These are phyloP conservation scores for Fusarium tupiense DNA, from an alignment of 2,329 filamentous ascomycete species.

Conservation along the genomic window DNA sequence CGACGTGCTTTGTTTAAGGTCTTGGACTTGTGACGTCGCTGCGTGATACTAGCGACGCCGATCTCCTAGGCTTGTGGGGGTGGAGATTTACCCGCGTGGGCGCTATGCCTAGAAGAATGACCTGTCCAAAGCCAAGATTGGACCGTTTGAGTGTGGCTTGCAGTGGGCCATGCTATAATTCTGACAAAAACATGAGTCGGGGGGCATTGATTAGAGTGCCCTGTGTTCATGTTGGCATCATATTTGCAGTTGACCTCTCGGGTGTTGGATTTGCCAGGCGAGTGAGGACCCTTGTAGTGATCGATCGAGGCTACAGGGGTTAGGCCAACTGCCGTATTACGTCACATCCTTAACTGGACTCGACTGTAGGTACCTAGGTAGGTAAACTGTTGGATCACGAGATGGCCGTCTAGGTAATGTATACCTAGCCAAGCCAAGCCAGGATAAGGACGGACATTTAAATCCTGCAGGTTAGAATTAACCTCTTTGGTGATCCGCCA, in stretches of 20 bases:
- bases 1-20: slow-evolving; percentile 26
- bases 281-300: not conserved
- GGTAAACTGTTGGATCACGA: not conserved
- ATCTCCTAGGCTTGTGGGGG: slow-evolving; percentile 28
- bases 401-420: not conserved
- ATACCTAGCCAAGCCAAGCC: too few species aligned
- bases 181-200: slow-evolving; percentile 8
- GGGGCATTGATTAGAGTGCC: not conserved
- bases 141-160: not conserved
- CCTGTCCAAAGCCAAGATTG: slow-evolving; percentile 1
- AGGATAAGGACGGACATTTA: not conserved
- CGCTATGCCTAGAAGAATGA: slow-evolving; percentile 18
- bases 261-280: not conserved
- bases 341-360: not conserved
- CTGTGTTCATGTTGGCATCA: slow-evolving; percentile 7
- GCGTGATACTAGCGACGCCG: slow-evolving; percentile 38
- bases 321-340: slow-evolving; percentile 1
- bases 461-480: not conserved
- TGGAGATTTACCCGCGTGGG: slow-evolving; percentile 25
- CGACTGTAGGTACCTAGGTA: not conserved
- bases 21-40: slow-evolving; percentile 35
- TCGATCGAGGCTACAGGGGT: slow-evolving; percentile 4
- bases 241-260: not conserved
- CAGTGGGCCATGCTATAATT: slow-evolving; percentile 7
- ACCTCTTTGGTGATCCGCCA: not conserved